phyloP scores from a whole-genome alignment of 179 eudicot species.

The Pouteria campechiana region DNA sequence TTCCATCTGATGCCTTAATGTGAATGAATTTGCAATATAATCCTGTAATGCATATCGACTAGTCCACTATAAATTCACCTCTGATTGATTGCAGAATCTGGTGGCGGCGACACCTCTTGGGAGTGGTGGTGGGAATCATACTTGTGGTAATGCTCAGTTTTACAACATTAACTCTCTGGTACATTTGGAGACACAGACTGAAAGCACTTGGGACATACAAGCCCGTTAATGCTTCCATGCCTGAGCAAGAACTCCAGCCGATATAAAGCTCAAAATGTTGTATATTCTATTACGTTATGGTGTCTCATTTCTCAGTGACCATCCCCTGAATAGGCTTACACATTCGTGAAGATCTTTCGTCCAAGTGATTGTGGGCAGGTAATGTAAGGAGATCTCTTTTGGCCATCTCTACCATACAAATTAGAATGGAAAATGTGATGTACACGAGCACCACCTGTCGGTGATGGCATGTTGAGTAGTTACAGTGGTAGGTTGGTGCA shows the following conservation, averaged over 20 bases:
- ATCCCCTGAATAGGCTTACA: too few relatives aligned
- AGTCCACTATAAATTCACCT: not conserved
- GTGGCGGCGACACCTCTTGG: conserved; percentile 59
- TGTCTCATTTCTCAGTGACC: too few relatives aligned
- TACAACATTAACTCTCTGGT: conserved; percentile 39
- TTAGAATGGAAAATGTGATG: too few relatives aligned
- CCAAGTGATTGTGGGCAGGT: too few relatives aligned
- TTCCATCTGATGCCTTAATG: not conserved
- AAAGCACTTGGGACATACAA: conserved; percentile 38
- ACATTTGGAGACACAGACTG: conserved; percentile 53
- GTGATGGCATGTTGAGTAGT: too few relatives aligned
- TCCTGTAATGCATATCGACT: not conserved
- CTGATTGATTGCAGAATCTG: conserved; percentile 42
- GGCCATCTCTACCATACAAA: too few relatives aligned
- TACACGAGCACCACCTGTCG: too few relatives aligned
- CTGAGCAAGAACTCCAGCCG: conserved; percentile 91
- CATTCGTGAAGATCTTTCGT: too few relatives aligned
- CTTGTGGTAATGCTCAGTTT: conserved; percentile 35
- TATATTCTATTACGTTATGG: too few relatives aligned
- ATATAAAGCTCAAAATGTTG: too few relatives aligned
- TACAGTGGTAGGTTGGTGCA: too few relatives aligned
- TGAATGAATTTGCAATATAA: not conserved
- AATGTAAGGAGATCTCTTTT: too few relatives aligned
- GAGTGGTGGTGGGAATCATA: conserved; percentile 31
- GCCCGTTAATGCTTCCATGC: conserved; percentile 43